Evolutionary conservation across 805 yeast species (phyloP).

Genomic region (Myxozyma vanderwaltii): DNA sequence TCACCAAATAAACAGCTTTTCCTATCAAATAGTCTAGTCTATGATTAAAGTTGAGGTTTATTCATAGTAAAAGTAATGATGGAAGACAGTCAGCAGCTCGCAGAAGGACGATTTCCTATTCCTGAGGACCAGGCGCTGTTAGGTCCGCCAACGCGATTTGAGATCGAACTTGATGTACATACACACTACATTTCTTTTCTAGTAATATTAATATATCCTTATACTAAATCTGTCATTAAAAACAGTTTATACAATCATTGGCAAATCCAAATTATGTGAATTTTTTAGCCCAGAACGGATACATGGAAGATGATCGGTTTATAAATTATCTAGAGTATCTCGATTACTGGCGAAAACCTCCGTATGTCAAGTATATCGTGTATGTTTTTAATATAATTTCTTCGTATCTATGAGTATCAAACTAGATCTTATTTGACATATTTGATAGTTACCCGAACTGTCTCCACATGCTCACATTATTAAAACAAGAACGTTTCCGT

Average conservation of each 20-base stretch:
- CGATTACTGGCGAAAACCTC: slow-evolving; percentile 80
- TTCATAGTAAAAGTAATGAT: background rate
- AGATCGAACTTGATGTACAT: slow-evolving; percentile 75
- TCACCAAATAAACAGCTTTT: too few species aligned
- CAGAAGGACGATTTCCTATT: background rate
- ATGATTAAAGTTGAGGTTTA: too few species aligned
- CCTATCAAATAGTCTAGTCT: too few species aligned
- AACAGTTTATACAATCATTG: slow-evolving; percentile 81
- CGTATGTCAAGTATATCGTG: slow-evolving; percentile 68
- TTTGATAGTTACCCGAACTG: slow-evolving; percentile 73
- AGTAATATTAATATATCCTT: too few species aligned
- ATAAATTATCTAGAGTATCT: slow-evolving; percentile 75
- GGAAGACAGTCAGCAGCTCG: background rate
- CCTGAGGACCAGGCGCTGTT: background rate
- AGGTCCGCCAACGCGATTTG: slow-evolving; percentile 71
- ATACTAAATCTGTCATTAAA: background rate
- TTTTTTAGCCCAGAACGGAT: slow-evolving; percentile 80
- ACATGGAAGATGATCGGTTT: slow-evolving; percentile 70
- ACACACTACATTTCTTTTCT: background rate
- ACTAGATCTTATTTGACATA: background rate
- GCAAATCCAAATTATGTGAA: slow-evolving; percentile 87
- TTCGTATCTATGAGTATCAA: background rate
- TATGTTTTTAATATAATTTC: slow-evolving; percentile 27
- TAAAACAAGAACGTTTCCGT: slow-evolving; percentile 47
- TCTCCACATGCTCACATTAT: slow-evolving; percentile 71